Evolutionary conservation across 2,329 filamentous ascomycete genomes (phyloP).

Genomic region (Nemania sp.): DNA sequence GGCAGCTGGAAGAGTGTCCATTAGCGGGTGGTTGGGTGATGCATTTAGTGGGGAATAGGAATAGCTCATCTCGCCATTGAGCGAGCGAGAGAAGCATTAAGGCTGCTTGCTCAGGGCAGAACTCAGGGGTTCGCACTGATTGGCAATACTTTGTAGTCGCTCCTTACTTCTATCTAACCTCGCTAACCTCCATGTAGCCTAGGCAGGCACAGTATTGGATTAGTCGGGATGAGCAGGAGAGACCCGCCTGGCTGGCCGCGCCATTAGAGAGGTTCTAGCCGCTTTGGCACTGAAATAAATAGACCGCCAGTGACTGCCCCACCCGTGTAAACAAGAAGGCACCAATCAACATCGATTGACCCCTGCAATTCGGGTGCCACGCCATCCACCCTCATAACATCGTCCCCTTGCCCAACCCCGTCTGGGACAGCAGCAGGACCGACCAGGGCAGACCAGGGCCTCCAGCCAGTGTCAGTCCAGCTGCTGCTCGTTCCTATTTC

Average conservation of each 20-base stretch:
- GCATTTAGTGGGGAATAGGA: slow-evolving; percentile 7
- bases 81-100: too few species aligned
- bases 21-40: slow-evolving; percentile 22
- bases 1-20: not conserved
- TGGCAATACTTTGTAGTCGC: slow-evolving; percentile 15
- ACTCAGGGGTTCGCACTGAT: slow-evolving; percentile 19
- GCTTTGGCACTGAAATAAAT: slow-evolving; percentile 46
- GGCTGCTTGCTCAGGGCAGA: slow-evolving; percentile 18
- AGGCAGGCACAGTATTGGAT: not conserved
- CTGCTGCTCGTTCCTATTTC: slow-evolving; percentile 48
- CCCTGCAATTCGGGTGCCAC: slow-evolving; percentile 45
- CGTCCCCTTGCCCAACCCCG: slow-evolving; percentile 29
- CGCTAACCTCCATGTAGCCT: too few species aligned
- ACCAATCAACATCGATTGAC: slow-evolving; percentile 44
- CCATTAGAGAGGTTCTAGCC: slow-evolving; percentile 37
- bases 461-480: not conserved
- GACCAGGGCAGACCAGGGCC: not conserved
- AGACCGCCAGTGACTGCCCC: slow-evolving; percentile 41
- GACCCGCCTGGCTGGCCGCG: slow-evolving; percentile 12
- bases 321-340: slow-evolving; percentile 48
- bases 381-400: slow-evolving; percentile 45
- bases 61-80: slow-evolving; percentile 26
- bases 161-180: too few species aligned
- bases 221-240: slow-evolving; percentile 1
- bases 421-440: slow-evolving; percentile 17